These are phyloP conservation scores for Mucor velutinosus DNA, from an alignment of 371 early-diverging fungal species.

Conservation along the genomic window DNA sequence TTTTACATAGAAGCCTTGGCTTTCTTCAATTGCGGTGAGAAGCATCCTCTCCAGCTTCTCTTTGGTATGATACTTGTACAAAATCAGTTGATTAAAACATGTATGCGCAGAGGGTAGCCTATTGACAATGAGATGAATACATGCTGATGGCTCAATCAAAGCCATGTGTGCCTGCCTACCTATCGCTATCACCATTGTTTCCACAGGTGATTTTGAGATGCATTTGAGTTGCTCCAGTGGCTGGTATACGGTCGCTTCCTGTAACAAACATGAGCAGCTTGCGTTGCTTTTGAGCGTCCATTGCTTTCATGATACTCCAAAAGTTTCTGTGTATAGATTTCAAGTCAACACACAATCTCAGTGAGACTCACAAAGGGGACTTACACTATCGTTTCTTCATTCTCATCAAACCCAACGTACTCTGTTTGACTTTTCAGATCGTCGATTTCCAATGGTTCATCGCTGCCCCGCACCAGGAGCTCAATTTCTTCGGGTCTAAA, in stretches of 20 bases:
- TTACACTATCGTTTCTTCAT: conserved; percentile 62
- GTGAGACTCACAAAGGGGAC: neutral
- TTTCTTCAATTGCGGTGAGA: conserved; percentile 80
- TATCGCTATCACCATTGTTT: conserved; percentile 62
- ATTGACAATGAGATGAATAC: conserved; percentile 7
- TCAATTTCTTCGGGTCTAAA: conserved; percentile 97
- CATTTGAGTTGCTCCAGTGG: conserved; percentile 83
- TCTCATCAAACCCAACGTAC: conserved; percentile 69
- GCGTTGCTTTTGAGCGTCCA: conserved; percentile 73
- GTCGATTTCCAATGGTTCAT: conserved; percentile 79
- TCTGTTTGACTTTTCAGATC: conserved; percentile 79
- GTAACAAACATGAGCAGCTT: conserved; percentile 93
- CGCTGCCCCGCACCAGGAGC: conserved; percentile 91
- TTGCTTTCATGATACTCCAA: conserved; percentile 86
- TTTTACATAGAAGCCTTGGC: conserved; percentile 90
- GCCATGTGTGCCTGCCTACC: conserved; percentile 20
- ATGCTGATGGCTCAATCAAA: neutral
- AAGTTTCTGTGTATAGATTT: conserved; percentile 56
- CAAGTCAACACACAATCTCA: neutral
- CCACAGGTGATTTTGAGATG: conserved; percentile 78
- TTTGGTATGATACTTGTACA: conserved; percentile 78
- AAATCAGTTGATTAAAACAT: conserved; percentile 94
- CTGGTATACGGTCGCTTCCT: conserved; percentile 96
- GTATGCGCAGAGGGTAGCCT: conserved; percentile 94
- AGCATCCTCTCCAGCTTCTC: conserved; percentile 84